These are phyloP conservation scores for Pythium aristosporum DNA, from an alignment of 352 stramenopile species.

Conservation along the genomic window DNA sequence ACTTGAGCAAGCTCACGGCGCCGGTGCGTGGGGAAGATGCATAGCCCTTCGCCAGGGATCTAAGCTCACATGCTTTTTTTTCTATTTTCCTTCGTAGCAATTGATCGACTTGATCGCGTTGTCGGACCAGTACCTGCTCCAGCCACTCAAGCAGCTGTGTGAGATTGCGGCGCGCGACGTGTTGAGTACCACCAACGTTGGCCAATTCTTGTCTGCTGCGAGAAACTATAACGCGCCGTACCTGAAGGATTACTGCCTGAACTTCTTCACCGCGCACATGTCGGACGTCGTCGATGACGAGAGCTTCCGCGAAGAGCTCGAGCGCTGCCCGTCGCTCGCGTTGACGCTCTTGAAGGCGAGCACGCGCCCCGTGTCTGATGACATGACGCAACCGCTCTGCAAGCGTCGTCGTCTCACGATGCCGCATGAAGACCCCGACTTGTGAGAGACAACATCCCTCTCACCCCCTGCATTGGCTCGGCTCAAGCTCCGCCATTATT, in stretches of 20 bases:
- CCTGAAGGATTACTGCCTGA: conserved; percentile 81
- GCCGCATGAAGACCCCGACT: conserved; percentile 75
- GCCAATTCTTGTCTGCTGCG: conserved; percentile 74
- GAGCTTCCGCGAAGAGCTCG: conserved; percentile 80
- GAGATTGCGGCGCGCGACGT: conserved; percentile 72
- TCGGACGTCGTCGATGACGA: conserved; percentile 81
- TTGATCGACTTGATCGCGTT: conserved; percentile 81
- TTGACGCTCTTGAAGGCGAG: conserved; percentile 75
- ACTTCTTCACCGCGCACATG: conserved; percentile 75
- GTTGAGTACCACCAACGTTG: conserved; percentile 69
- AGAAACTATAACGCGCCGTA: conserved; percentile 85
- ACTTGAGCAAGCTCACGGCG: conserved; percentile 72
- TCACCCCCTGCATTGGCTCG: background rate
- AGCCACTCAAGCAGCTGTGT: conserved; percentile 74
- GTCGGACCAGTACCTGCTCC: conserved; percentile 78
- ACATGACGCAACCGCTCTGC: conserved; percentile 35
- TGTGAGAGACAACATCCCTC: conserved; percentile 30
- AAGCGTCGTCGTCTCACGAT: conserved; percentile 84
- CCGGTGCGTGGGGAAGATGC: conserved; percentile 40
- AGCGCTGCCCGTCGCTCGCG: conserved; percentile 72
- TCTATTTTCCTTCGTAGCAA: conserved; percentile 46
- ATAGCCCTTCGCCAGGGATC: background rate
- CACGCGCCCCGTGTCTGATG: conserved; percentile 31
- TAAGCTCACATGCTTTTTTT: background rate
- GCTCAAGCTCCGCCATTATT: conserved; percentile 13